Conservation (phyloP, 2,329 filamentous ascomycete species). For the Dothiorella sarmentorum region DNA sequence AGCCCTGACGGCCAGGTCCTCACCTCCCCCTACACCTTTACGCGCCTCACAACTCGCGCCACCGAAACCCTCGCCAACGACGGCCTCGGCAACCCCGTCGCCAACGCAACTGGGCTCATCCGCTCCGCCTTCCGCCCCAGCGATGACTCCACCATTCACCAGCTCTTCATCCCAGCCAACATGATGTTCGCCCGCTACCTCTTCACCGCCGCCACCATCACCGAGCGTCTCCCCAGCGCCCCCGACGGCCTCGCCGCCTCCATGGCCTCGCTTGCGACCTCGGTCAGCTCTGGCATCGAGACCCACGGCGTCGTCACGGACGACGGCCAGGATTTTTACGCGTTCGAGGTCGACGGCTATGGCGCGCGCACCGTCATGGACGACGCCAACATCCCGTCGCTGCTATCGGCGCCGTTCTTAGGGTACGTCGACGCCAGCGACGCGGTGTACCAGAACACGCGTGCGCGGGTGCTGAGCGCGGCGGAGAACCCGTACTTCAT, state of each 20-base stretch:
- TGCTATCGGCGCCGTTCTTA: slow-evolving; percentile 63
- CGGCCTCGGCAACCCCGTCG: slow-evolving; percentile 49
- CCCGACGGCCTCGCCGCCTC: slow-evolving; percentile 49
- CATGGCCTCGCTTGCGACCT: slow-evolving; percentile 56
- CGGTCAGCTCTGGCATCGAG: slow-evolving; percentile 44
- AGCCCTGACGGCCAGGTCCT: slow-evolving; percentile 43
- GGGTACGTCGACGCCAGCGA: slow-evolving; percentile 48
- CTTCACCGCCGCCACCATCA: slow-evolving; percentile 50
- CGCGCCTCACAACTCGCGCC: slow-evolving; percentile 42
- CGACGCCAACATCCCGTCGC: slow-evolving; percentile 67
- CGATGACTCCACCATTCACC: slow-evolving; percentile 50
- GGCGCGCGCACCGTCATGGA: slow-evolving; percentile 63
- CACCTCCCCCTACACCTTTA: slow-evolving; percentile 46
- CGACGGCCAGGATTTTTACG: slow-evolving; percentile 39
- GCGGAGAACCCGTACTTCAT: slow-evolving; percentile 50
- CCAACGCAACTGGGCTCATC: slow-evolving; percentile 47
- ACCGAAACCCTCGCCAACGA: slow-evolving; percentile 53
- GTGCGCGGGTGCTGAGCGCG: slow-evolving; percentile 43
- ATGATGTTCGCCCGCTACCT: slow-evolving; percentile 74
- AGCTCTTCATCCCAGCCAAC: slow-evolving; percentile 49
- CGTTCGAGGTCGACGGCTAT: slow-evolving; percentile 49
- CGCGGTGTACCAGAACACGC: slow-evolving; percentile 47
- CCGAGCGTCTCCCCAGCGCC: slow-evolving; percentile 48
- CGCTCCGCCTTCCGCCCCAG: slow-evolving; percentile 50
- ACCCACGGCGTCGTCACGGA: slow-evolving; percentile 41